These are phyloP conservation scores for Beauveria pseudobassiana DNA, from an alignment of 2,329 filamentous ascomycete genomes.

Conservation along the genomic window DNA sequence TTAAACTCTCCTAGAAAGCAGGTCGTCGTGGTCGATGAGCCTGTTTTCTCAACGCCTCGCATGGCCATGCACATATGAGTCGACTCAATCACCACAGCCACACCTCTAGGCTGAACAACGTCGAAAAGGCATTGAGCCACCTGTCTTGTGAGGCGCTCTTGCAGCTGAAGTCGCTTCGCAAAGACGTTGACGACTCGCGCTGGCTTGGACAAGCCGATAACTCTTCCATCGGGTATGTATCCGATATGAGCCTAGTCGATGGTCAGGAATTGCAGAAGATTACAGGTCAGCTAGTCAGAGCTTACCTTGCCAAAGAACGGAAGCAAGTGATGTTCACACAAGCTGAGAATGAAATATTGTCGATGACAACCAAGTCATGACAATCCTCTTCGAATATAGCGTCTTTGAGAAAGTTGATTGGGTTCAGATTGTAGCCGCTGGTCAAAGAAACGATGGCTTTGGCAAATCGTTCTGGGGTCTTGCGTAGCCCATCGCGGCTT, in stretches of 20 bases:
- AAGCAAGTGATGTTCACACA: conserved; percentile 1
- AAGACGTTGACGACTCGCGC: background rate
- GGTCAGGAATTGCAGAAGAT: background rate
- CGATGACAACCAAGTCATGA: background rate
- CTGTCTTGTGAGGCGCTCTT: background rate
- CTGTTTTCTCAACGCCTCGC: background rate
- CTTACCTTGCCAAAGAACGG: background rate
- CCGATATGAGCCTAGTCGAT: background rate
- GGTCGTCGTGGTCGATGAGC: background rate
- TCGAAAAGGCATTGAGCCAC: background rate
- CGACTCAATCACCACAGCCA: background rate
- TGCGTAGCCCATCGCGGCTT: background rate
- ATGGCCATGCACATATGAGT: background rate
- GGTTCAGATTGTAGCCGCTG: background rate
- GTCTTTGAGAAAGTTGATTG: background rate
- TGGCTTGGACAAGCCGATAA: background rate
- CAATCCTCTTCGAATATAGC: background rate
- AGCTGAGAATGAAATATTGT: background rate
- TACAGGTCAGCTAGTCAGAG: background rate
- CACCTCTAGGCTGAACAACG: background rate
- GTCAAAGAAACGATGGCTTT: background rate
- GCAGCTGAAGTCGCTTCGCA: background rate
- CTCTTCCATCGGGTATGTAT: background rate
- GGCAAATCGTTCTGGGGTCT: background rate
- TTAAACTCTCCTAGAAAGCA: background rate